Evolutionary conservation across 2,329 filamentous ascomycete genomes (phyloP), one percentile per base, ranked within the genome.

Genomic region (Phialemonium atrogriseum): DNA sequence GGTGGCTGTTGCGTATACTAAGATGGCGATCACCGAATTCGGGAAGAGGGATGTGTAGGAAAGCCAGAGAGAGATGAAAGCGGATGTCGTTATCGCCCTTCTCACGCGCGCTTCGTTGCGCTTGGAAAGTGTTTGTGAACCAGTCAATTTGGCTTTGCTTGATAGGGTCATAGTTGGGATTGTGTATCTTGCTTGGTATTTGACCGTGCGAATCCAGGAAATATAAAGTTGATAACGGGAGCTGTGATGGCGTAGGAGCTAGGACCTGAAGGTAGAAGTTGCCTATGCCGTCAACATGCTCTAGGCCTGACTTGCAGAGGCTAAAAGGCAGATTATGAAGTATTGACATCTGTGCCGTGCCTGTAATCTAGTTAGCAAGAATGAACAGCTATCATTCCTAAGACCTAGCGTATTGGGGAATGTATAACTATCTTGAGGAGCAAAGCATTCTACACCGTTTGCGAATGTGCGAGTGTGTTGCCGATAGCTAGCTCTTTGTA

Each of bases 61-160:
- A 53, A 30, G 35, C 46, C 15, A 53, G 37, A 32, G 49, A 50
- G 25, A 46, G 10, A 34, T 49, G 41, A 39, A 39, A 37, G 36
- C 24, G 38, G 24, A 35, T 36, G 16, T 35, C 12, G 14, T 35
- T 27, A 24, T 26, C 13, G n/a, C 31, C 11, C 28, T 37, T 35
- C 16, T 38, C 36, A 32, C 42, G 41, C 23, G 24, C 42, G 14
- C 28, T 48, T 46, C 46, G 43, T 37, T 39, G 37, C 30, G 33
- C 32, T 33, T 52, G 44, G 12, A 46, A 47, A 25, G 37, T 48
- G 22, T 40, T 19, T n/a, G 32, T 46, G 30, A 54, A 50, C 50
- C 49, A 52, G 15, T 49, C 35, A 30, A 54, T 54, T 35, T 54
- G 50, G 35, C 40, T 51, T 42, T 47, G 45, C 35, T 42, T 45